Base-by-base conservation (phyloP, 805 yeast genomes). In the Sporopachydermia lactativora region DNA sequence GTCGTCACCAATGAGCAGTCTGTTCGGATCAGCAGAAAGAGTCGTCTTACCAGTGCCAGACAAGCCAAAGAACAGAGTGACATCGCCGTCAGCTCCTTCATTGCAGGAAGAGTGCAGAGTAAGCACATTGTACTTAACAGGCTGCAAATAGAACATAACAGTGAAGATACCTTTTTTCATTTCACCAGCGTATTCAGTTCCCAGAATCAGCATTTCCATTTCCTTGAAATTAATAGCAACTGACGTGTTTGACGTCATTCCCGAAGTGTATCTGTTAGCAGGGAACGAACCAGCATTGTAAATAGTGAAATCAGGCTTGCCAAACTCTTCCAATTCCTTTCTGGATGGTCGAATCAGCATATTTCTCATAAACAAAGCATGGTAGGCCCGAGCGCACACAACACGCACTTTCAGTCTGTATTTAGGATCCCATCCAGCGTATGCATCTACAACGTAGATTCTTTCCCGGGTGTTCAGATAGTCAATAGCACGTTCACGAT, bases 211-310 rank as follows among this genome's bases (percentile, higher is more conserved):
- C 98, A 92, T 89, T 70, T 92, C 98, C 96, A 88, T 88, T 51
- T 75, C 85, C 68, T 86, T 82, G 73, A 89, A 89, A 68, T 89
- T 89, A 59, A 89, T 86, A 66, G 86, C 96, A 49, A 89, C 94
- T 39, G 96, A 82, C 38, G 97, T 86, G 48, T 88, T 67, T 28
- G 96, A 88, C 44, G 96, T 83, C 98, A 89, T 89, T 59, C 96
- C 96, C 60, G 83, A 79, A 44, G 98, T 89, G 72, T 77, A 84
- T 44, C 83, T 78, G 65, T 89, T 89, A 40, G 98, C 98, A 38
- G 96, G 97, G 83, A 89, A 89, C 59, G 85, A 94, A 56, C 98
- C 98, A 41, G 96, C 96, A 60, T 89, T 89, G 84, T 94, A 89
- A 57, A 89, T 82, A 49, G 96, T 88, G 70, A 89, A 89, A 60